Evolutionary conservation across 1,139 yeast genomes (phyloP).

Genomic region (Geotrichum restrictum): DNA sequence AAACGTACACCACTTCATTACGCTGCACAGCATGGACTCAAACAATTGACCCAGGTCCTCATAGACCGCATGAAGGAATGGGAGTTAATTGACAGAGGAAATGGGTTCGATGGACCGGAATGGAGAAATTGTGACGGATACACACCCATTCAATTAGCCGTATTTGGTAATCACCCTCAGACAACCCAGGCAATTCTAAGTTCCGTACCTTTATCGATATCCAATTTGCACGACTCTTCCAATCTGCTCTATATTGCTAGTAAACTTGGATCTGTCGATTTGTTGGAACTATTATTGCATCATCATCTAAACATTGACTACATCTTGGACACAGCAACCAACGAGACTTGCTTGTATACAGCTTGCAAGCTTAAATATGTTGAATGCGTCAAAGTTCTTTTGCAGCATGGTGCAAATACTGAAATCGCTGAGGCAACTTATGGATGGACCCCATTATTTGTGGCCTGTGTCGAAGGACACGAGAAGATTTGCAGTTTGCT

Average conservation of each 20-base stretch:
- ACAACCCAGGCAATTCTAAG: constrained; percentile 61
- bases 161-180: constrained; percentile 75
- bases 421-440: constrained; percentile 74
- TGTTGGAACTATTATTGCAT: constrained; percentile 53
- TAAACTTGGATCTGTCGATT: constrained; percentile 56
- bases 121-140: constrained; percentile 86
- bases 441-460: constrained; percentile 94
- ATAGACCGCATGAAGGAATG: constrained; percentile 52
- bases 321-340: constrained; percentile 50
- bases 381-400: constrained; percentile 55
- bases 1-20: constrained; percentile 85
- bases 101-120: constrained; percentile 36
- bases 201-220: constrained; percentile 40
- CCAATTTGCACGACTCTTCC: constrained; percentile 46
- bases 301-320: constrained; percentile 64
- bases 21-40: constrained; percentile 82
- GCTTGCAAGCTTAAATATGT: constrained; percentile 64
- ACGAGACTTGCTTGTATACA: constrained; percentile 78
- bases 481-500: constrained; percentile 54
- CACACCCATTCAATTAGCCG: constrained; percentile 80
- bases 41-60: constrained; percentile 55
- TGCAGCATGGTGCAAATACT: constrained; percentile 58
- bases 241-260: constrained; percentile 60
- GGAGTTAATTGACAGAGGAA: constrained; percentile 42
- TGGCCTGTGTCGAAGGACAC: constrained; percentile 85